These are phyloP conservation scores for Psilocybe mexicana DNA, from an alignment of 1,284 basidiomycete genomes.

Conservation along the genomic window DNA sequence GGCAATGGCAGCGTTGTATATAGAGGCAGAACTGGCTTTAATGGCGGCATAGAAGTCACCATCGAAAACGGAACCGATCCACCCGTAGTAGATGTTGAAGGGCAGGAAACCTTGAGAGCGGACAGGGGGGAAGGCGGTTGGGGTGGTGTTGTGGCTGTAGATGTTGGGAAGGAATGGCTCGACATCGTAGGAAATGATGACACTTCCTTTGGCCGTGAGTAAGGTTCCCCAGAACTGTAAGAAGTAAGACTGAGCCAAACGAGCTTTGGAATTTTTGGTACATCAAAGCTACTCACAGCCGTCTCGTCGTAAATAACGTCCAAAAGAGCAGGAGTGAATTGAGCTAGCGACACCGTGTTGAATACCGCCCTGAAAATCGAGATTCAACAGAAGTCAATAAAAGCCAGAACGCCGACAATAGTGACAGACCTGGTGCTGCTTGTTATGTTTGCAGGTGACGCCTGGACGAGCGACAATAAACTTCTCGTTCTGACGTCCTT, in stretches of 20 bases:
- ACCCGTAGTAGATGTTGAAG: slow-evolving; percentile 50
- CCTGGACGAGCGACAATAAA: slow-evolving; percentile 42
- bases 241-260: not conserved
- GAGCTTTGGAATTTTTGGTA: not conserved
- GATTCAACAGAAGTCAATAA: not conserved
- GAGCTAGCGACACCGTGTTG: slow-evolving; percentile 47
- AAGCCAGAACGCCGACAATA: not conserved
- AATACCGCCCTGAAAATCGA: slow-evolving; percentile 40
- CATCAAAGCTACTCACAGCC: slow-evolving; percentile 31
- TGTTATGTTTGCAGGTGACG: slow-evolving; percentile 43
- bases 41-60: slow-evolving; percentile 39
- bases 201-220: slow-evolving; percentile 30
- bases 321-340: slow-evolving; percentile 42
- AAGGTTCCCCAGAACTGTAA: slow-evolving; percentile 37
- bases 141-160: slow-evolving; percentile 38
- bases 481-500: slow-evolving; percentile 41
- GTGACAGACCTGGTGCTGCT: slow-evolving; percentile 39
- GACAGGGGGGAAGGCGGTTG: slow-evolving; percentile 49
- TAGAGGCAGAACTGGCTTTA: slow-evolving; percentile 35
- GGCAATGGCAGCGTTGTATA: slow-evolving; percentile 38
- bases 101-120: slow-evolving; percentile 43
- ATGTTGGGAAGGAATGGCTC: slow-evolving; percentile 55
- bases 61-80: slow-evolving; percentile 39
- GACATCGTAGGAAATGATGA: slow-evolving; percentile 51
- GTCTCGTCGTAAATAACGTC: slow-evolving; percentile 52